Conservation (phyloP, 768 basidiomycete genomes). For the Neoboletus brunneissimus region DNA sequence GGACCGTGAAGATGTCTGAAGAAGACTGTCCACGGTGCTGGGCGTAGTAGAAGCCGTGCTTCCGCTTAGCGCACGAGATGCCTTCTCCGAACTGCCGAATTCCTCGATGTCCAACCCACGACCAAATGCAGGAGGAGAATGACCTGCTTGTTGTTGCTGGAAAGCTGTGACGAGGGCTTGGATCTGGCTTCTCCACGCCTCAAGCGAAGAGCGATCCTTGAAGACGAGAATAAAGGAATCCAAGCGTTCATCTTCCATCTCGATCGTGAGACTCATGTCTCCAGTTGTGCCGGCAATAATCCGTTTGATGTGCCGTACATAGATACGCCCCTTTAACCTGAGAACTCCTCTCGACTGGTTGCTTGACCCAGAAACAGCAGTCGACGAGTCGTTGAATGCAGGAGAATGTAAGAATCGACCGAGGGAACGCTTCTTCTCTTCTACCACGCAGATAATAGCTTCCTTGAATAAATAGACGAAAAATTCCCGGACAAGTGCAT, state of each 20-base stretch:
- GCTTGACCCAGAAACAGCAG: conserved; percentile 35
- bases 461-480: conserved; percentile 97
- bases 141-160: conserved; percentile 51
- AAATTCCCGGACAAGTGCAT: conserved; percentile 88
- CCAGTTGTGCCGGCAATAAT: conserved; percentile 79
- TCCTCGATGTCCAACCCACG: conserved; percentile 63
- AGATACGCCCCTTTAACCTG: conserved; percentile 91
- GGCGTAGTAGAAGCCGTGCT: conserved; percentile 60
- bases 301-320: conserved; percentile 89
- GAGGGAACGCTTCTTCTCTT: conserved; percentile 87
- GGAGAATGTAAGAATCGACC: conserved; percentile 72
- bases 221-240: conserved; percentile 97
- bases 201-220: conserved; percentile 83
- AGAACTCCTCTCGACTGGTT: conserved; percentile 60
- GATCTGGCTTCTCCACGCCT: conserved; percentile 86
- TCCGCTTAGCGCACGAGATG: conserved; percentile 77
- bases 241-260: conserved; percentile 93
- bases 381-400: conserved; percentile 49
- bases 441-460: conserved; percentile 96
- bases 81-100: conserved; percentile 74
- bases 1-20: conserved; percentile 64
- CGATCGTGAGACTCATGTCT: conserved; percentile 92
- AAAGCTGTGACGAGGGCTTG: conserved; percentile 71
- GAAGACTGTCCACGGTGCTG: conserved; percentile 60
- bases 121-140: conserved; percentile 30